Evolutionary conservation across 768 basidiomycete genomes (phyloP).

Genomic region (Clitopilus hobsonii): DNA sequence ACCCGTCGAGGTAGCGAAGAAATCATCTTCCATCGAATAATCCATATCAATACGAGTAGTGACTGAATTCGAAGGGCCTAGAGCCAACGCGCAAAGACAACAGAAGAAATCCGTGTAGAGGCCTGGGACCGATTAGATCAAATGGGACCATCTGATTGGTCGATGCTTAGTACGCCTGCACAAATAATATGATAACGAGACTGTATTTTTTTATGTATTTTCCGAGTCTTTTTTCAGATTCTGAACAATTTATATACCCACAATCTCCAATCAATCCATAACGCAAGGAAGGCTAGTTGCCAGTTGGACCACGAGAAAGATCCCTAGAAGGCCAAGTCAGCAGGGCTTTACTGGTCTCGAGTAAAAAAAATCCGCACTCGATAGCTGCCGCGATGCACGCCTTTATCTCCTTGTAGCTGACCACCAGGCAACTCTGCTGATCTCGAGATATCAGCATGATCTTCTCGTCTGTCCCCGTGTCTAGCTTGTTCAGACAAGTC

Average conservation of each 20-base stretch:
- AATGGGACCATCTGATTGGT: not conserved
- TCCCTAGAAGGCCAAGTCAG: not conserved
- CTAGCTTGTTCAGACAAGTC: conserved; percentile 93
- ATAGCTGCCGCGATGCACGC: conserved; percentile 81
- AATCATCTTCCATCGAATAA: not conserved
- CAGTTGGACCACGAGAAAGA: not conserved
- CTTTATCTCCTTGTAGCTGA: conserved; percentile 90
- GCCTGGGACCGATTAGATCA: not conserved
- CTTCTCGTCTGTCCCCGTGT: conserved; percentile 89
- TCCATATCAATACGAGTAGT: not conserved
- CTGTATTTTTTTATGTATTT: conserved; percentile 24
- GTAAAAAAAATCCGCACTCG: conserved; percentile 42
- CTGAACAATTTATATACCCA: not conserved
- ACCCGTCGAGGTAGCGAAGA: not conserved
- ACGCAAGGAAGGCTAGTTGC: conserved; percentile 6
- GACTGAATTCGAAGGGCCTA: too few species aligned
- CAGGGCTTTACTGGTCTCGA: not conserved
- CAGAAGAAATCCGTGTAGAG: too few species aligned
- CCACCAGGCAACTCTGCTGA: conserved; percentile 93
- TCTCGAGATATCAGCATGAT: conserved; percentile 94
- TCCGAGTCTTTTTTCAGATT: conserved; percentile 23
- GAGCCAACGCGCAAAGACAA: too few species aligned
- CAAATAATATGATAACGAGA: conserved; percentile 12
- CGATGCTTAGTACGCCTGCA: too few species aligned
- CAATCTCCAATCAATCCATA: not conserved